Base-by-base conservation (phyloP, 2,329 filamentous ascomycete genomes). In the Helicocarpus griseus region DNA sequence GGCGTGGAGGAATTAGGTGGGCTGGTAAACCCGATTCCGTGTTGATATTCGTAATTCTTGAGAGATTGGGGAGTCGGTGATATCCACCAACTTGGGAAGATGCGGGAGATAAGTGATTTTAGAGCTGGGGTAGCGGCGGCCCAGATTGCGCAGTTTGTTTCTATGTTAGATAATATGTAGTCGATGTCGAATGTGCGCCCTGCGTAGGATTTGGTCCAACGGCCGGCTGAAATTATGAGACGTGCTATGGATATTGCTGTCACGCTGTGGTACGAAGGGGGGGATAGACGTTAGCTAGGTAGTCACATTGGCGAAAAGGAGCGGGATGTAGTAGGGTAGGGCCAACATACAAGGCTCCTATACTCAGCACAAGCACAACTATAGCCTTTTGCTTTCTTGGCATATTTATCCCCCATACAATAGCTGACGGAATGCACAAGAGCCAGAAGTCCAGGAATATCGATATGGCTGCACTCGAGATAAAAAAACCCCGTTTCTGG, bases 401-500 rank as follows among this genome's bases (percentile, higher is more conserved):
- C 53, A 55, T 55, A 33, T 55, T 55, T 28, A 55, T 29, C 13
- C 53, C 51, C 47, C 48, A 52, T 1, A 54, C 52, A n/a, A 56
- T 54, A 8, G 39, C 31, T 7, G 45, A 45, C 7, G 54, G 54
- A 22, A 56, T 53, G 26, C n/a, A 39, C 13, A 56, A 19, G 4
- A 72, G 63, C 41, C 73, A 54, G 0, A 73, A 56, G 31, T 74
- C 73, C 8, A 69, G 72, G 6, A 72, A 36, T 29, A 75, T 72
- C 14, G 68, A 72, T 14, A 73, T 56, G 1, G 60, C 62, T 2
- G 69, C 65, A 9, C 59, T 63, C 11, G 65, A 56, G 3, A 73
- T 62, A 51, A 70, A 70, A 31, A 68, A 60, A 9, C 56, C 52
- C 9, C 35, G 17, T 39, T 58, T 57, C 9, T 65, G 55, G 36